phyloP scores from a whole-genome alignment of 2,329 filamentous ascomycete species.

The Anthostomella pinea region DNA sequence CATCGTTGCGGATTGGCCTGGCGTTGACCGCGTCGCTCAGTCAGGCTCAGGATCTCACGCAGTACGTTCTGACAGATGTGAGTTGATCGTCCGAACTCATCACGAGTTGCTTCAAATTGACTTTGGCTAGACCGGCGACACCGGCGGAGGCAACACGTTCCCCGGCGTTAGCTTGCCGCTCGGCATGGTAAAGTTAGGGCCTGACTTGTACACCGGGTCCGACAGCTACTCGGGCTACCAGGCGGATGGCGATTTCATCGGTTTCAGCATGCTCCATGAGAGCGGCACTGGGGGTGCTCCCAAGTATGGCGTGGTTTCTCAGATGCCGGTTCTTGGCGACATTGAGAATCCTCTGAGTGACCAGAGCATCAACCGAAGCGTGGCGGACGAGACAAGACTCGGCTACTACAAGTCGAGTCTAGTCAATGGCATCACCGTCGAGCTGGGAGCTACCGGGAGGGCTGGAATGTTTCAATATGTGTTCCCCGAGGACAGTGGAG shows the following conservation, averaged over 20 bases:
- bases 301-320: slow-evolving; percentile 65
- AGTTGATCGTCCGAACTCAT: too few species aligned
- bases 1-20: slow-evolving; percentile 5
- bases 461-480: slow-evolving; percentile 60
- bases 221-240: slow-evolving; percentile 55
- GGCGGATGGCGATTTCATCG: slow-evolving; percentile 50
- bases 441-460: slow-evolving; percentile 55
- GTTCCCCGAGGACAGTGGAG: slow-evolving; percentile 43
- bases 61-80: slow-evolving; percentile 25
- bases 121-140: slow-evolving; percentile 40
- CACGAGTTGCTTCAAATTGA: too few species aligned
- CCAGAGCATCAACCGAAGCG: slow-evolving; percentile 52
- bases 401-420: slow-evolving; percentile 60
- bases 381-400: slow-evolving; percentile 50
- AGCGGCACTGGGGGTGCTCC: slow-evolving; percentile 66
- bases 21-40: slow-evolving; percentile 8
- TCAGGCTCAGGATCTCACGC: slow-evolving; percentile 17
- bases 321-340: slow-evolving; percentile 52
- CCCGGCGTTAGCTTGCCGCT: slow-evolving; percentile 47
- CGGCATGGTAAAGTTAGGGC: slow-evolving; percentile 49
- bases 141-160: slow-evolving; percentile 48
- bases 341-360: slow-evolving; percentile 54
- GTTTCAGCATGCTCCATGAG: slow-evolving; percentile 64
- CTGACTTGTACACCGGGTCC: slow-evolving; percentile 45
- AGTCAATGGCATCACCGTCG: slow-evolving; percentile 52